phyloP scores from a whole-genome alignment of 2,329 filamentous ascomycete genomes.

The Fusarium sp. region DNA sequence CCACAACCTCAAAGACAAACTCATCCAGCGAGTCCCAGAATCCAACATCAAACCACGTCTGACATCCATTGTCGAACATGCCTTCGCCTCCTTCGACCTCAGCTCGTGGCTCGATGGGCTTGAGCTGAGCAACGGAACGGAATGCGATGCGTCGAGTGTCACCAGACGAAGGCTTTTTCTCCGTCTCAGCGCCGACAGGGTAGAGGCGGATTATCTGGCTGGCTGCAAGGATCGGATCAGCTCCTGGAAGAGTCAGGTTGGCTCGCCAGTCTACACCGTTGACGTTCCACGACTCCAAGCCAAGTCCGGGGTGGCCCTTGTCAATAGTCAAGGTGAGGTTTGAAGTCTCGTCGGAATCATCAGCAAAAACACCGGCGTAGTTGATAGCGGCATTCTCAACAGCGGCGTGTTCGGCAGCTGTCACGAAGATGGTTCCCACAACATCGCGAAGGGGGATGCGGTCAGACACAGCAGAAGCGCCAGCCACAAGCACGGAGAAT shows the following conservation, averaged over 20 bases:
- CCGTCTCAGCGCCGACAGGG: background rate
- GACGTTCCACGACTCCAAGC: constrained; percentile 1
- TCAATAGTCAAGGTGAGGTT: constrained; percentile 25
- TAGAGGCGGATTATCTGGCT: background rate
- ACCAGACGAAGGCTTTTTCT: background rate
- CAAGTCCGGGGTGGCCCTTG: constrained; percentile 14
- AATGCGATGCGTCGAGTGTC: background rate
- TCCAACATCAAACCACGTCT: background rate
- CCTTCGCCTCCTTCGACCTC: background rate
- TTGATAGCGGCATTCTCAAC: background rate
- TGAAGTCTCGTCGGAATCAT: background rate
- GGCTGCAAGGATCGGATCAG: background rate
- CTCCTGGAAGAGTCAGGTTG: background rate
- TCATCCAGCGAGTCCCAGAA: background rate
- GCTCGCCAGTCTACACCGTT: constrained; percentile 4
- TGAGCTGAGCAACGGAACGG: background rate
- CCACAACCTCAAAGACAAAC: background rate
- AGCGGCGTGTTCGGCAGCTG: background rate
- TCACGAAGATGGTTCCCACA: background rate
- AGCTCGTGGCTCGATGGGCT: background rate
- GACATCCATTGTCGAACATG: background rate
- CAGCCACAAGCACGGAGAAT: background rate
- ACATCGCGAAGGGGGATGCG: background rate
- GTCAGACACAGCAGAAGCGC: background rate
- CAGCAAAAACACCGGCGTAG: background rate